Evolutionary conservation across 257 asterid species (phyloP).

Genomic region (Parsonsia alboflavescens): DNA sequence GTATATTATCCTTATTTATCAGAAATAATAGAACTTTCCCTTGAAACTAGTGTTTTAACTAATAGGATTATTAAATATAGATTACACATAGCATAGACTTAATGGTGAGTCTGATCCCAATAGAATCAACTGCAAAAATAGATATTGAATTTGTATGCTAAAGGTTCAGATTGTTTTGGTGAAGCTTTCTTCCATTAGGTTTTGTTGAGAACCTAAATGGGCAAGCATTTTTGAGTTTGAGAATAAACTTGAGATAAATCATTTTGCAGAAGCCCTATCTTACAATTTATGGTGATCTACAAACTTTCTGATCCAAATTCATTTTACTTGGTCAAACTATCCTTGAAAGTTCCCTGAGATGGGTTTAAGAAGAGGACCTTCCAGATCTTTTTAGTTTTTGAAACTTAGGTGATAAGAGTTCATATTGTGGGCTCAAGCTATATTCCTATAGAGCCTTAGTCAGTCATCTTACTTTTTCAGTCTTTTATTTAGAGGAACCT

Average conservation of each 20-base stretch:
- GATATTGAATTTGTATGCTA: not conserved
- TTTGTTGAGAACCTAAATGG: not conserved
- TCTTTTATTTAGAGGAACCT: not conserved
- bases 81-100: not conserved
- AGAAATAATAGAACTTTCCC: not conserved
- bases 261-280: not conserved
- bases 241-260: not conserved
- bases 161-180: not conserved
- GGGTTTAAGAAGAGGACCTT: not conserved
- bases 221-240: not conserved
- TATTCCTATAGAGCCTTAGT: not conserved
- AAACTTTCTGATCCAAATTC: not conserved
- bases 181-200: not conserved
- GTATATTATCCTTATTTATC: conserved; percentile 9
- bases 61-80: not conserved
- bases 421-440: not conserved
- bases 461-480: not conserved
- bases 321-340: not conserved
- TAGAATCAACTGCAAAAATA: not conserved
- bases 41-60: not conserved
- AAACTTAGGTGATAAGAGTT: not conserved
- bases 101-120: not conserved
- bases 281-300: not conserved
- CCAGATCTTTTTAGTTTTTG: not conserved
- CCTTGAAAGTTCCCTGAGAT: not conserved